Evolutionary conservation across 163 green algal species (phyloP), one percentile per base, ranked within the genome.

Genomic region (Prototheca wickerhamii): DNA sequence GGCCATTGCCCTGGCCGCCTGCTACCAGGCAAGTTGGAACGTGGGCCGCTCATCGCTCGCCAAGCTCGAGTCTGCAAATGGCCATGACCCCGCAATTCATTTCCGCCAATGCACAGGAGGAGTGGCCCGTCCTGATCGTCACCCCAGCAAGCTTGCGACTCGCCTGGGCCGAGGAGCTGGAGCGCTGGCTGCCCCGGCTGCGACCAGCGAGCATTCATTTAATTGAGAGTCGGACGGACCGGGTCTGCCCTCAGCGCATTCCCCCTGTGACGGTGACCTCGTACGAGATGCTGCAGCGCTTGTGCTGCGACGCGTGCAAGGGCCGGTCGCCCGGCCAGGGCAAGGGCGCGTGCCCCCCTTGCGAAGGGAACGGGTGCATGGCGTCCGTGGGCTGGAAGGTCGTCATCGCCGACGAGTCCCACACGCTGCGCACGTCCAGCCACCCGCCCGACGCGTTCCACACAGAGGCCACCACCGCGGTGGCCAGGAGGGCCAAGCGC

Each of bases 101-200:
- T 15, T 28, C 15, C 26, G 7, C 60, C 0, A 4, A 4, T n/a
- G 10, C 31, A 52, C 51, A 89, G 72, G 81, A 94, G 1, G 84
- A 95, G 74, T 96, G 92, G 87, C 92, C 92, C 5, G 62, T 96
- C 72, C 85, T 98, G 67, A 65, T 96, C 3, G 80, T 98, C 17
- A 86, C 80, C 15, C 93, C 93, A 2, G 90, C 92, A 33, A 86
- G 70, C 59, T 67, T 98, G 73, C 80, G 92, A 21, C 80, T 96
- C 50, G 71, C 87, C 54, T 98, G 93, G 93, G 91, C 87, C n/a
- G 90, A 98, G 68, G 91, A 97, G 78, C 58, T 98, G 23, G 93
- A 98, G 77, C 80, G 82, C 56, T 98, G 92, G 92, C 69, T 97
- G 64, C 87, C 92, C 2, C 71, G 86, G 34, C 60, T 96, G 42